Evolutionary conservation across 2,329 filamentous ascomycete species (phyloP).

Genomic region (Fusarium sulawesiense): DNA sequence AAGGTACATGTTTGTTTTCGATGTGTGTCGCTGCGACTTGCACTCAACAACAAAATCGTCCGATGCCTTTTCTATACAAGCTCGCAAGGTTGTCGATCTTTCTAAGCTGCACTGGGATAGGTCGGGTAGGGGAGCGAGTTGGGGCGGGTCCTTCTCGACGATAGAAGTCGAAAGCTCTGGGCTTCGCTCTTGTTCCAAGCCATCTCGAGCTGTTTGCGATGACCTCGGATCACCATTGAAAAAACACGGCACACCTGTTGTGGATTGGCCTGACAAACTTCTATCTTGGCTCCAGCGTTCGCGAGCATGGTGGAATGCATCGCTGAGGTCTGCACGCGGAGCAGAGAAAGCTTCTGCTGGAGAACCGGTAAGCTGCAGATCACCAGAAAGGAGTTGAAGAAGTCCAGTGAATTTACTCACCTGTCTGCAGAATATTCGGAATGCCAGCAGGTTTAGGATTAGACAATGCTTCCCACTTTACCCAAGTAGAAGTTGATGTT

Average conservation of each 20-base stretch:
- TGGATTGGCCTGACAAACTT: not conserved
- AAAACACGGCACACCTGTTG: not conserved
- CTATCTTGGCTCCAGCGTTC: constrained; percentile 44
- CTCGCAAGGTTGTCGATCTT: constrained; percentile 47
- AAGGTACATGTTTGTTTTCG: not conserved
- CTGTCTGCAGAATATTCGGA: constrained; percentile 4
- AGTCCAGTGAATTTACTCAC: not conserved
- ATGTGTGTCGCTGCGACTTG: constrained; percentile 15
- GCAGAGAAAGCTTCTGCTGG: constrained; percentile 1
- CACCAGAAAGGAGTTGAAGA: not conserved
- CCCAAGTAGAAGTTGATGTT: not conserved
- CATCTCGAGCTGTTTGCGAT: not conserved
- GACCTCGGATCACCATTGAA: not conserved
- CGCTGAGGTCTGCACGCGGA: constrained; percentile 47
- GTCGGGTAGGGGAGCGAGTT: constrained; percentile 46
- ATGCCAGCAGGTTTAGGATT: constrained; percentile 1
- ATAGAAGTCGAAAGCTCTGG: not conserved
- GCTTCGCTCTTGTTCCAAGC: not conserved
- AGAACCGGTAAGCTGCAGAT: not conserved
- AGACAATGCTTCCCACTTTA: constrained; percentile 4
- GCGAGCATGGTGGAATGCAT: constrained; percentile 47
- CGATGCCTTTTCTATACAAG: constrained; percentile 47
- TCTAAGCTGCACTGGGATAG: constrained; percentile 40
- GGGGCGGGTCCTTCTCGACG: constrained; percentile 39
- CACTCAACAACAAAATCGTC: constrained; percentile 48